A percentile compares a stretch with the other conserved stretches of the same genome.
Evolutionary conservation across 495 filamentous ascomycete species (phyloP).

Genomic region (Lasiosphaeria hispida): DNA sequence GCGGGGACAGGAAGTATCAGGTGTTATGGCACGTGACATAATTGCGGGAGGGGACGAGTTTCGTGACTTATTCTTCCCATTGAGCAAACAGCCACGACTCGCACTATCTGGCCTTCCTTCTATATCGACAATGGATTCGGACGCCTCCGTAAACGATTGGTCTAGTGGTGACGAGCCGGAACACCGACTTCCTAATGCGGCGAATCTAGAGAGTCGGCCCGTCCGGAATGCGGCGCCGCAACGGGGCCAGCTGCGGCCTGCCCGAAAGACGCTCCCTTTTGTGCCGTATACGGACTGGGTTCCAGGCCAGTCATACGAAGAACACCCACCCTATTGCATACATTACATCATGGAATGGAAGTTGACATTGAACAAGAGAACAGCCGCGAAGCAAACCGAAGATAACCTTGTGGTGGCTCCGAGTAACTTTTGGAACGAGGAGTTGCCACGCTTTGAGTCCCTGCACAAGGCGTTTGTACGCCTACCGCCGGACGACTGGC

Average conservation of each 20-base stretch:
- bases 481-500: too few species aligned
- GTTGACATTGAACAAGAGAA: conserved; percentile 7
- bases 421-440: too few species aligned
- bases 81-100: neutral
- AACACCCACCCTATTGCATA: conserved; percentile 2
- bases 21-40: neutral
- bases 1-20: neutral
- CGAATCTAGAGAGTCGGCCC: neutral
- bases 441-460: too few species aligned
- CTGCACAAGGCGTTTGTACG: too few species aligned
- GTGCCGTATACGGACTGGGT: conserved; percentile 3
- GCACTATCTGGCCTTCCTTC: neutral
- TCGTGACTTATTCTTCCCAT: neutral
- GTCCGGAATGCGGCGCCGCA: neutral
- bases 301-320: conserved; percentile 9
- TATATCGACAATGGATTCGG: neutral
- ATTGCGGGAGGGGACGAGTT: neutral
- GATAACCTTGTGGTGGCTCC: too few species aligned
- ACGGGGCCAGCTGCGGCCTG: conserved; percentile 5
- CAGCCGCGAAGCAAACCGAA: conserved; percentile 1
- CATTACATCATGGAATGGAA: conserved; percentile 8
- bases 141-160: neutral
- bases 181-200: neutral
- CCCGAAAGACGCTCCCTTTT: conserved; percentile 1
- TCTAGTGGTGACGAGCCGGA: neutral